Percentiles rank a stretch among this genome's conserved stretches.
phyloP scores from a whole-genome alignment of 495 filamentous ascomycete species.

The Geoglossum glabrum region DNA sequence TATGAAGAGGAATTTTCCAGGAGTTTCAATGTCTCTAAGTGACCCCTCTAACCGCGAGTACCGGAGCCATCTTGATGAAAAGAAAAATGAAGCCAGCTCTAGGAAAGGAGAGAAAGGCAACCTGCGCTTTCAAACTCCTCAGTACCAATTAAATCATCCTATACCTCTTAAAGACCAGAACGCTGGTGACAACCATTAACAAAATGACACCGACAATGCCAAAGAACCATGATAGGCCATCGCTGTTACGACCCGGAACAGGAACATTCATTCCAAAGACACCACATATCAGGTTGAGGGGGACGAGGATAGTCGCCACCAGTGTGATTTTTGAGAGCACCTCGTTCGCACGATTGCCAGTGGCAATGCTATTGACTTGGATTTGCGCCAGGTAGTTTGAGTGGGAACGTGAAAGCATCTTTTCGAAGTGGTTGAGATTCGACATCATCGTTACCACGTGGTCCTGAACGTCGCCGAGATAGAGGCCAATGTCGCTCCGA shows the following conservation, averaged over 20 bases:
- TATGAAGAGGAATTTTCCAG: too few species aligned
- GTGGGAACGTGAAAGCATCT: conserved; percentile 89
- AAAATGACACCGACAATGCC: conserved; percentile 51
- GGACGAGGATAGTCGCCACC: conserved; percentile 81
- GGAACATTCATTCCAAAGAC: conserved; percentile 94
- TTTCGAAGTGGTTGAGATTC: conserved; percentile 87
- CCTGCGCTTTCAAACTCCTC: background rate
- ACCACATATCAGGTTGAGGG: conserved; percentile 89
- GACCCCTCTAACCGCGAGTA: too few species aligned
- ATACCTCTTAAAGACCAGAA: conserved; percentile 26
- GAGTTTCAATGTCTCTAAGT: too few species aligned
- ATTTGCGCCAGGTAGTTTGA: conserved; percentile 92
- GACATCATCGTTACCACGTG: conserved; percentile 98
- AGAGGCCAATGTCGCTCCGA: conserved; percentile 85
- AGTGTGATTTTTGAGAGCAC: conserved; percentile 91
- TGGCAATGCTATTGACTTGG: conserved; percentile 66
- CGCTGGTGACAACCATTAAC: conserved; percentile 33
- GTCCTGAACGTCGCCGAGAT: conserved; percentile 92
- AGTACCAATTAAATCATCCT: conserved; percentile 21
- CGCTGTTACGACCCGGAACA: conserved; percentile 44
- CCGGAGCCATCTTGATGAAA: too few species aligned
- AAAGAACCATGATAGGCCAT: conserved; percentile 54
- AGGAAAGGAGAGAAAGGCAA: too few species aligned
- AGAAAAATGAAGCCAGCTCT: too few species aligned
- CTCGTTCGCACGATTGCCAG: conserved; percentile 63